Conservation (phyloP, 108 stramenopile genomes). For the Nannochloropsis salina region DNA sequence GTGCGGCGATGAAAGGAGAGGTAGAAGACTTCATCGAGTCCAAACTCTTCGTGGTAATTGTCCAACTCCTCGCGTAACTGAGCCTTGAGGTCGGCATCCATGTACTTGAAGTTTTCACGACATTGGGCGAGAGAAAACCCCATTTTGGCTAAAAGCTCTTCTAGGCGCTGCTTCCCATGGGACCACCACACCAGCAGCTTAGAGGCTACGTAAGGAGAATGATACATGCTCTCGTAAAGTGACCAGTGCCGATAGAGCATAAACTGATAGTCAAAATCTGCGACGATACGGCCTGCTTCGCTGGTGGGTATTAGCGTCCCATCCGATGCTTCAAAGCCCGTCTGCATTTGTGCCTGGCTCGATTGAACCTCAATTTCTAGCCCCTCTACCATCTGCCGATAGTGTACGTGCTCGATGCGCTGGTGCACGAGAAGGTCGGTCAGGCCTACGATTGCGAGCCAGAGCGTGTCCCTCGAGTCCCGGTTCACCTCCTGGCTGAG, state of each 20-base stretch:
- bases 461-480: slow-evolving; percentile 44
- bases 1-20: slow-evolving; percentile 30
- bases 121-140: slow-evolving; percentile 55
- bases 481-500: not conserved
- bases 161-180: slow-evolving; percentile 43
- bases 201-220: slow-evolving; percentile 52
- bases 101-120: slow-evolving; percentile 54
- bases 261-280: slow-evolving; percentile 51
- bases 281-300: slow-evolving; percentile 38
- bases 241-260: slow-evolving; percentile 59
- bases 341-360: slow-evolving; percentile 31
- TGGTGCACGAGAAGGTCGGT: slow-evolving; percentile 50
- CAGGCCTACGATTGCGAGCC: slow-evolving; percentile 56
- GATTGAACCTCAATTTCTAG: slow-evolving; percentile 14
- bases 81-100: slow-evolving; percentile 25
- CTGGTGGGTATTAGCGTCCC: slow-evolving; percentile 40
- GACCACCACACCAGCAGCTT: slow-evolving; percentile 54
- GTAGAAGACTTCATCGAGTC: slow-evolving; percentile 45
- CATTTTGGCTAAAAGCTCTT: slow-evolving; percentile 58
- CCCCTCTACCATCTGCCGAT: not conserved
- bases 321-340: not conserved
- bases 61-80: slow-evolving; percentile 44
- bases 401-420: slow-evolving; percentile 29
- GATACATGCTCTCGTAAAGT: slow-evolving; percentile 50
- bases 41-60: slow-evolving; percentile 50